These are phyloP conservation scores for Syzygium grande DNA, from an alignment of 345 rosid genomes.

Conservation along the genomic window DNA sequence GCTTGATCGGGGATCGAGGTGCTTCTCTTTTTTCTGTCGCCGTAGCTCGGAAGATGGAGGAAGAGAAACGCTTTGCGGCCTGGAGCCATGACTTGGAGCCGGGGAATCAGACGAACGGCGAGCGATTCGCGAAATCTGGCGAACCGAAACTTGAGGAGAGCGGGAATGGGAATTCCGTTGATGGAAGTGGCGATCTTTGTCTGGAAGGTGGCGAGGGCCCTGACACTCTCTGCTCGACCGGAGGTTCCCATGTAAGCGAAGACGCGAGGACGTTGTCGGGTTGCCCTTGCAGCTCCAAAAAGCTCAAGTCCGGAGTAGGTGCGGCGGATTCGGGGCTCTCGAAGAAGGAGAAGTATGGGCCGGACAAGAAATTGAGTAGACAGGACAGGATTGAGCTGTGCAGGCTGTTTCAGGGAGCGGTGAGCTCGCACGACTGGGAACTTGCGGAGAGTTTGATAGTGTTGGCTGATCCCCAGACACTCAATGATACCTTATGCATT, in stretches of 20 bases:
- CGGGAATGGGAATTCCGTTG: constrained; percentile 17
- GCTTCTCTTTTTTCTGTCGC: not conserved
- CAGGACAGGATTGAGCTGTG: constrained; percentile 79
- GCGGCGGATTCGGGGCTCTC: constrained; percentile 26
- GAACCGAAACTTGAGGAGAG: constrained; percentile 46
- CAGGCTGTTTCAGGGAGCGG: constrained; percentile 63
- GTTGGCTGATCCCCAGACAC: constrained; percentile 74
- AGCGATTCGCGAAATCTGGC: constrained; percentile 19
- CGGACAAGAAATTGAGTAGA: constrained; percentile 58
- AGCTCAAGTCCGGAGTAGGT: constrained; percentile 21
- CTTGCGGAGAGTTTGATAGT: constrained; percentile 61
- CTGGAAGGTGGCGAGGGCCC: constrained; percentile 44
- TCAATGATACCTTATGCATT: constrained; percentile 85
- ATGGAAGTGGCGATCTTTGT: constrained; percentile 19
- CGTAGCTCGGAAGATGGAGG: constrained; percentile 27
- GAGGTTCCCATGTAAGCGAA: constrained; percentile 37
- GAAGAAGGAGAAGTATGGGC: constrained; percentile 30
- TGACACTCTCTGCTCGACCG: constrained; percentile 55
- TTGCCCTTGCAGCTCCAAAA: constrained; percentile 44
- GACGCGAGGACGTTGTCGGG: constrained; percentile 30
- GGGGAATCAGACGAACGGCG: constrained; percentile 24
- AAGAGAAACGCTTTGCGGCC: constrained; percentile 16
- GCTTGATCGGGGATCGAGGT: not conserved
- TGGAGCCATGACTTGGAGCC: constrained; percentile 15
- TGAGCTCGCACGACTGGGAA: constrained; percentile 87